A percentile compares a stretch with the other conserved stretches of the same genome.
Evolutionary conservation across 2,329 filamentous ascomycete genomes (phyloP).

Genomic region (Coniochaeta hoffmannii): DNA sequence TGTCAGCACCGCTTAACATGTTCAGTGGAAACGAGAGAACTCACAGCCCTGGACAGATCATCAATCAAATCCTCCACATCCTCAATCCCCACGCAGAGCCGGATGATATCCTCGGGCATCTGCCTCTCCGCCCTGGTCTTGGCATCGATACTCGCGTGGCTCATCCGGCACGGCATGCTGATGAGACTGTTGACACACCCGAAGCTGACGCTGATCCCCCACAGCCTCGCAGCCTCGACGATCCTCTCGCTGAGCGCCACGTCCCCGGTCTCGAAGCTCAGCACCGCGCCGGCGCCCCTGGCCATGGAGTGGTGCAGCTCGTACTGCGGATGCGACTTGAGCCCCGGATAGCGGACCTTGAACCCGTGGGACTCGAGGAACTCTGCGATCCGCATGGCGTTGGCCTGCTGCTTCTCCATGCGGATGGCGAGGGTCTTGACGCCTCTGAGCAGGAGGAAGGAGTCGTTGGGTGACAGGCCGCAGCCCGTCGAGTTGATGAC

Average conservation of each 20-base stretch:
- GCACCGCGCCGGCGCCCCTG: conserved; percentile 83
- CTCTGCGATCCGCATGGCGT: conserved; percentile 82
- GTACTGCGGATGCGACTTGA: conserved; percentile 94
- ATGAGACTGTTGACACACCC: conserved; percentile 98
- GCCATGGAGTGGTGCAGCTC: conserved; percentile 94
- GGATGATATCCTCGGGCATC: conserved; percentile 94
- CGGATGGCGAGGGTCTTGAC: conserved; percentile 95
- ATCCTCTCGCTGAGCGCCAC: conserved; percentile 78
- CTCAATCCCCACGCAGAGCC: conserved; percentile 93
- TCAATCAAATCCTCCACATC: conserved; percentile 88
- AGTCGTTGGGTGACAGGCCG: conserved; percentile 89
- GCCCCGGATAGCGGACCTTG: conserved; percentile 87
- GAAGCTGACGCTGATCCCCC: conserved; percentile 95
- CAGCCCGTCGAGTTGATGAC: conserved; percentile 96
- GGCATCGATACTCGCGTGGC: conserved; percentile 94
- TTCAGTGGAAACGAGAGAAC: conserved; percentile 28
- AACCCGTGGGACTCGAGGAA: conserved; percentile 91
- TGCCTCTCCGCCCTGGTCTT: conserved; percentile 84
- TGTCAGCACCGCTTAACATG: background rate
- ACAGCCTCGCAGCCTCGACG: conserved; percentile 85
- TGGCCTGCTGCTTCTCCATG: conserved; percentile 97
- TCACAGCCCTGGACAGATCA: conserved; percentile 82
- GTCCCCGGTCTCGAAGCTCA: conserved; percentile 94
- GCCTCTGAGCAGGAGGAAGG: conserved; percentile 88
- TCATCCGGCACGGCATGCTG: conserved; percentile 99